Conservation (phyloP, 805 yeast species). For the Ogataea salicorniae region DNA sequence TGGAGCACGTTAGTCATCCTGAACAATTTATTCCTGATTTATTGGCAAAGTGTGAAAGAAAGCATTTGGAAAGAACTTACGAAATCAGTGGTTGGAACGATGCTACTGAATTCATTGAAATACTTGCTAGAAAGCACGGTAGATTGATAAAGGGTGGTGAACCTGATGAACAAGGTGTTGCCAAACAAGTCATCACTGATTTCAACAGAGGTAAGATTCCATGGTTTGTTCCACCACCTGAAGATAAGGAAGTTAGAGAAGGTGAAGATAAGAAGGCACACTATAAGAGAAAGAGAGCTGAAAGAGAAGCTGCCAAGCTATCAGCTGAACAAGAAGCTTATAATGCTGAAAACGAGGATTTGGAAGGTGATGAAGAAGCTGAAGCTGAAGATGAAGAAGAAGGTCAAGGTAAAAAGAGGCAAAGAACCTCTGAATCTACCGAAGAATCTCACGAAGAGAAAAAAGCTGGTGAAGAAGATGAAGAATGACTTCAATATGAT, state of each 20-base stretch:
- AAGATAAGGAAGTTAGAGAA: conserved; percentile 51
- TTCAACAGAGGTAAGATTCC: conserved; percentile 97
- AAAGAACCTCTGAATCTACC: background rate
- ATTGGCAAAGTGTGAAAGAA: conserved; percentile 75
- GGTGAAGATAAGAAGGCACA: conserved; percentile 55
- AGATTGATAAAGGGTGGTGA: conserved; percentile 95
- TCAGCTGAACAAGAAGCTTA: conserved; percentile 26
- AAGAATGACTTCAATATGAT: background rate
- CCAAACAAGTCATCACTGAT: conserved; percentile 86
- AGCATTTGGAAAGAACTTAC: conserved; percentile 92
- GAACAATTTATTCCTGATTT: conserved; percentile 92
- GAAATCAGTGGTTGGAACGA: conserved; percentile 87
- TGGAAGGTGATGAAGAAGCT: conserved; percentile 15
- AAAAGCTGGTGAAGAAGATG: conserved; percentile 4
- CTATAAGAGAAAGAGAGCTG: conserved; percentile 49
- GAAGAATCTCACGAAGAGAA: conserved; percentile 10
- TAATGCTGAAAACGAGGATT: conserved; percentile 22
- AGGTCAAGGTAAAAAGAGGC: background rate
- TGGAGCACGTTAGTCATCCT: conserved; percentile 93
- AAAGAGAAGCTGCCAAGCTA: conserved; percentile 35
- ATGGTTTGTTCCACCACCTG: conserved; percentile 95
- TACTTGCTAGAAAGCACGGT: conserved; percentile 89
- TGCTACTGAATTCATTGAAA: conserved; percentile 77
- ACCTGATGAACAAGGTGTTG: conserved; percentile 91
- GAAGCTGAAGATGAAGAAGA: conserved; percentile 13